Evolutionary conservation across 768 basidiomycete genomes (phyloP).

Genomic region (Strobilomyces dryophilus): DNA sequence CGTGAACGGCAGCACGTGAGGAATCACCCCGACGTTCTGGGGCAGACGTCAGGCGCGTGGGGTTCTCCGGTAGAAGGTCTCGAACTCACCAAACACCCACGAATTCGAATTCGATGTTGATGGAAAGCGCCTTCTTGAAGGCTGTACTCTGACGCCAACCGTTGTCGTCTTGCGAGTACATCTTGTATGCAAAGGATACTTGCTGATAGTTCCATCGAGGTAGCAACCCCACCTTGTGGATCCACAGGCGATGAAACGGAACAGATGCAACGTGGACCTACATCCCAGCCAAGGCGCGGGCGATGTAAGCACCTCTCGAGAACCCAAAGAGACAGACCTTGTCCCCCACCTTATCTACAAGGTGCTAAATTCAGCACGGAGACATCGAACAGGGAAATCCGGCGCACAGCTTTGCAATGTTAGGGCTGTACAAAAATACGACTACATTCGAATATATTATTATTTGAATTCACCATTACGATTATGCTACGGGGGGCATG

Average conservation of each 20-base stretch:
- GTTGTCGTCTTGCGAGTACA: constrained; percentile 59
- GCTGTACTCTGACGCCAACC: constrained; percentile 63
- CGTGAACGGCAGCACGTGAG: constrained; percentile 63
- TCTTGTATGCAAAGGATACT: constrained; percentile 65
- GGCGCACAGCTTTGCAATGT: constrained; percentile 62
- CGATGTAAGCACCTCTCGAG: constrained; percentile 74
- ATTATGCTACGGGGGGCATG: too few species aligned
- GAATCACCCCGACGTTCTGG: constrained; percentile 64
- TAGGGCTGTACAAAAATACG: too few species aligned
- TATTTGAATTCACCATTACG: too few species aligned
- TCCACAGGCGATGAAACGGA: constrained; percentile 45
- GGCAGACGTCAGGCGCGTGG: too few species aligned
- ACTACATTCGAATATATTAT: too few species aligned
- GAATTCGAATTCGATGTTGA: constrained; percentile 71
- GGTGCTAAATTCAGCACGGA: too few species aligned
- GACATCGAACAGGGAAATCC: too few species aligned
- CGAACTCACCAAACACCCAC: constrained; percentile 74
- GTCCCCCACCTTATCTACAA: constrained; percentile 60
- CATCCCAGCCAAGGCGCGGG: constrained; percentile 73
- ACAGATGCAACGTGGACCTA: constrained; percentile 22
- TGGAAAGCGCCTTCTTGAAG: constrained; percentile 73
- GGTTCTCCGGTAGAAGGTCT: too few species aligned
- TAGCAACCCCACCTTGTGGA: constrained; percentile 70
- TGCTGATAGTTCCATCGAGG: constrained; percentile 71
- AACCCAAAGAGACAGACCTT: constrained; percentile 80